These are phyloP conservation scores for Solanum rostratum DNA, from an alignment of 257 asterid species.

Conservation along the genomic window DNA sequence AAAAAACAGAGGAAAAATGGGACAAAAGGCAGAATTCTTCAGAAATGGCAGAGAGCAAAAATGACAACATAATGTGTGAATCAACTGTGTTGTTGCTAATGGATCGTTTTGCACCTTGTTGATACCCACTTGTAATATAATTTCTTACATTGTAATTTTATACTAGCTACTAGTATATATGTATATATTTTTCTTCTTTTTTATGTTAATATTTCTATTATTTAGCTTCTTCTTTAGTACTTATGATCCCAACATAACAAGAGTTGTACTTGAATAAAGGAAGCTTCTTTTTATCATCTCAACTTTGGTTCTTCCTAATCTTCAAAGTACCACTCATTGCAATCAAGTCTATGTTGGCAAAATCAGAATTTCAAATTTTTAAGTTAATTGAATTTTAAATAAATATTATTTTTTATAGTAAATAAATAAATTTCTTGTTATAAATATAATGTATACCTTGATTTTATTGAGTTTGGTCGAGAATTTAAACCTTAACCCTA, in stretches of 20 bases:
- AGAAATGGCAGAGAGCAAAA: not conserved
- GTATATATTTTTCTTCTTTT: not conserved
- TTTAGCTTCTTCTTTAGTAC: not conserved
- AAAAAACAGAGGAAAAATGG: slow-evolving; percentile 9
- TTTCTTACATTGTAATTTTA: not conserved
- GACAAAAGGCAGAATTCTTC: slow-evolving; percentile 6
- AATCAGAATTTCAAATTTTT: no score
- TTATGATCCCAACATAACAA: not conserved
- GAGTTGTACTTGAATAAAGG: not conserved
- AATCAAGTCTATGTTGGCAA: no score
- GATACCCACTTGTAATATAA: not conserved
- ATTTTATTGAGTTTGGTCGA: no score
- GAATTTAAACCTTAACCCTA: not conserved
- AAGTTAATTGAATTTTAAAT: no score
- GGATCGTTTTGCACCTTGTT: slow-evolving; percentile 75
- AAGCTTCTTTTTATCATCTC: not conserved
- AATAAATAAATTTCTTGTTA: no score
- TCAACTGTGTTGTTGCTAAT: slow-evolving; percentile 43
- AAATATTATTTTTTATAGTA: no score
- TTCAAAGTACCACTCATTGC: not conserved
- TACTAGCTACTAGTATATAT: not conserved
- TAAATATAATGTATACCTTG: no score
- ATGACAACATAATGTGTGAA: slow-evolving; percentile 42
- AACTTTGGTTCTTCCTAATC: not conserved
- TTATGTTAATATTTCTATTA: no score